A percentile compares a stretch with the other conserved stretches of the same genome.
phyloP scores from a whole-genome alignment of 1,139 yeast species.

The Hyphopichia burtonii region DNA sequence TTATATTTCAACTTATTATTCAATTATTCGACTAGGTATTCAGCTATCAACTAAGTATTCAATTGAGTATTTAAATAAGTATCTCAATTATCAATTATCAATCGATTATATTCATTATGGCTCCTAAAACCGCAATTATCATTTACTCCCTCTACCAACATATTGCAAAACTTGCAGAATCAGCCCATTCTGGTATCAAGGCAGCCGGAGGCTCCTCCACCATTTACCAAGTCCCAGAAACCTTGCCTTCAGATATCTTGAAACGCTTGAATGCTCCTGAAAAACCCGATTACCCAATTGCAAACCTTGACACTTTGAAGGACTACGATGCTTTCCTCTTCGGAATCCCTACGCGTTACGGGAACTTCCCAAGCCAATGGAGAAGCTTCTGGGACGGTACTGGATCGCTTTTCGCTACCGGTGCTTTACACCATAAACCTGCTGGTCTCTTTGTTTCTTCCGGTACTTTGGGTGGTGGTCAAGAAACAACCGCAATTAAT shows the following conservation, averaged over 20 bases:
- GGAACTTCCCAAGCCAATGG: constrained; percentile 39
- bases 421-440: constrained; percentile 35
- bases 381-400: constrained; percentile 40
- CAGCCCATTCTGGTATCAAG: constrained; percentile 34
- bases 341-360: constrained; percentile 41
- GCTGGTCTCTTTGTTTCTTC: constrained; percentile 39
- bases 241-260: constrained; percentile 30
- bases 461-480: constrained; percentile 41
- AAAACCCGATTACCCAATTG: constrained; percentile 32
- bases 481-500: constrained; percentile 35
- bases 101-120: not conserved
- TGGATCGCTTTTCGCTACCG: constrained; percentile 36
- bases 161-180: constrained; percentile 32
- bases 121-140: constrained; percentile 33
- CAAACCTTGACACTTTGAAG: constrained; percentile 28
- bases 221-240: constrained; percentile 38
- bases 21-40: too few relatives aligned
- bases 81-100: constrained; percentile 1
- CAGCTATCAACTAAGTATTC: too few relatives aligned
- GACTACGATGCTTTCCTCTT: constrained; percentile 38
- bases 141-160: constrained; percentile 39
- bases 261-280: constrained; percentile 30
- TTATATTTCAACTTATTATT: too few relatives aligned
- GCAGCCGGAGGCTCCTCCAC: constrained; percentile 39
- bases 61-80: too few relatives aligned